Conservation (phyloP, 78 protist genomes). For the Speleostelium caveatum region DNA sequence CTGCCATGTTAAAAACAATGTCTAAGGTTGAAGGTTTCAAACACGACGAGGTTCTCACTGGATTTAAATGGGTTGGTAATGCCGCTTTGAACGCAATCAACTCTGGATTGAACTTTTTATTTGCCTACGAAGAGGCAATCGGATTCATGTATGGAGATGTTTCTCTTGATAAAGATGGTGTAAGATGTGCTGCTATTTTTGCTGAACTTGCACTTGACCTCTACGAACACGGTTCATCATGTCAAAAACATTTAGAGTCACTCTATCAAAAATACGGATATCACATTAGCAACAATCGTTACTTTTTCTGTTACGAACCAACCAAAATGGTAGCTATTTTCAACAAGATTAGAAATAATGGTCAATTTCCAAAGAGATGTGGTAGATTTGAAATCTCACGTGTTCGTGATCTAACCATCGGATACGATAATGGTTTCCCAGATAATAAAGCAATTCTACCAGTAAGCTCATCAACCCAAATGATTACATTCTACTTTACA, state of each 20-base stretch:
- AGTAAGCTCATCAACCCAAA: constrained; percentile 74
- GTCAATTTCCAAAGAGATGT: constrained; percentile 8
- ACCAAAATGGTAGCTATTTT: constrained; percentile 83
- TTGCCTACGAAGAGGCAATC: constrained; percentile 82
- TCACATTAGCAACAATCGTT: constrained; percentile 80
- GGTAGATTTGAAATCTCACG: constrained; percentile 6
- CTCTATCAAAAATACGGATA: constrained; percentile 79
- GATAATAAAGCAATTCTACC: constrained; percentile 81
- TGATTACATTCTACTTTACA: constrained; percentile 95
- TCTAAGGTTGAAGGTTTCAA: constrained; percentile 91
- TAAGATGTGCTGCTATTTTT: constrained; percentile 88
- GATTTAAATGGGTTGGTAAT: constrained; percentile 99
- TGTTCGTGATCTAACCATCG: constrained; percentile 93
- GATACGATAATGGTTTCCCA: constrained; percentile 81
- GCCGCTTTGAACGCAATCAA: constrained; percentile 74
- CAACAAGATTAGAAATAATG: constrained; percentile 74
- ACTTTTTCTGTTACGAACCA: constrained; percentile 90
- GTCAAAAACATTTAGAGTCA: constrained; percentile 66
- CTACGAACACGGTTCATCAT: constrained; percentile 58
- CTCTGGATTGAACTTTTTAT: constrained; percentile 83
- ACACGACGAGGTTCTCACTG: constrained; percentile 95
- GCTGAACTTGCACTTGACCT: constrained; percentile 88
- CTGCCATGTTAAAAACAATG: constrained; percentile 88
- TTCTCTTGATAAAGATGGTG: constrained; percentile 98
- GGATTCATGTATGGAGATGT: constrained; percentile 92